Evolutionary conservation across 345 rosid genomes (phyloP).

Genomic region (Eucalyptus urophylla): DNA sequence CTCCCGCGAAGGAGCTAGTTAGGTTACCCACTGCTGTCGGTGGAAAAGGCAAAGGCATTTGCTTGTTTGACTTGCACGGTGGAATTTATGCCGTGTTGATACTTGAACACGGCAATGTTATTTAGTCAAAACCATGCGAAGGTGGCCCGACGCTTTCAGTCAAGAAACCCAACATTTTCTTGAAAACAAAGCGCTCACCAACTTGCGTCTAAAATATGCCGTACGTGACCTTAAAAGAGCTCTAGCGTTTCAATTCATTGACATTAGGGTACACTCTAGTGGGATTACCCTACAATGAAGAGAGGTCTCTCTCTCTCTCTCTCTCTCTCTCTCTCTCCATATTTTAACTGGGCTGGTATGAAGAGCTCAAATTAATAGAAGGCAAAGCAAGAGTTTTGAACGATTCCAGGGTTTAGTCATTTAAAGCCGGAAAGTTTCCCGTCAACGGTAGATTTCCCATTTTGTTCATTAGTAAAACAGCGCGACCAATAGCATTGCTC

Average conservation of each 20-base stretch:
- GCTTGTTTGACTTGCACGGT: background rate
- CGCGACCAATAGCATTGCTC: too few species aligned
- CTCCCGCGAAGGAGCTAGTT: background rate
- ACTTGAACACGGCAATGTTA: background rate
- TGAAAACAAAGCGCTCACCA: background rate
- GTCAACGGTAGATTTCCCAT: background rate
- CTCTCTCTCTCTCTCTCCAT: too few species aligned
- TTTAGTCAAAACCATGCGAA: background rate
- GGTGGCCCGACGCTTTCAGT: background rate
- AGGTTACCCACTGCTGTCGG: background rate
- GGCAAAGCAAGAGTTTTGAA: too few species aligned
- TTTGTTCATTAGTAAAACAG: background rate
- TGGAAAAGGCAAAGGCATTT: background rate
- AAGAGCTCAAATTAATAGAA: too few species aligned
- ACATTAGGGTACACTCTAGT: background rate
- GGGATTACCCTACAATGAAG: background rate
- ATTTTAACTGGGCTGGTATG: too few species aligned
- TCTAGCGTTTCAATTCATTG: background rate
- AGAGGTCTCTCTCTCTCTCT: too few species aligned
- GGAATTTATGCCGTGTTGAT: background rate
- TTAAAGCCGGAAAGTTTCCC: background rate
- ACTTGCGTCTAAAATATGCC: background rate
- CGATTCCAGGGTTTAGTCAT: too few species aligned
- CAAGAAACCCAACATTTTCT: background rate
- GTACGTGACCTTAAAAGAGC: background rate